Base-by-base conservation (phyloP, 176 grass and related monocot species). In the Phyllostachys edulis region DNA sequence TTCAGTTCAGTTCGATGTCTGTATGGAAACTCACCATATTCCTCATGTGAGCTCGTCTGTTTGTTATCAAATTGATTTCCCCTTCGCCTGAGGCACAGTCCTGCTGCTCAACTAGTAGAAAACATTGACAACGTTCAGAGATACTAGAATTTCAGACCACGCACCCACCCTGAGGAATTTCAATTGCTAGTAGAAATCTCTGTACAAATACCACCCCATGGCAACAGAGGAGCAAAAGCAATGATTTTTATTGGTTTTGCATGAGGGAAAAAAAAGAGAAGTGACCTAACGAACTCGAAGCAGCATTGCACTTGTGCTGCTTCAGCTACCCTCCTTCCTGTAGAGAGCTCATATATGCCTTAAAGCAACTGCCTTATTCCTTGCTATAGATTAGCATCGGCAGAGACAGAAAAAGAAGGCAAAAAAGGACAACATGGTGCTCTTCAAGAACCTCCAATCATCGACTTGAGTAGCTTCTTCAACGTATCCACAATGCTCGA, bases 401-500 rank as follows among this genome's bases (percentile, higher is more conserved):
- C 55, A 44, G 14, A 72, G 71, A 20, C 6, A 63, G 11, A 89
- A 63, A 40, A n/a, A 4, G 17, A 69, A 63, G 14, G 2, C 2
- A 59, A 81, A 16, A 7, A 21, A 2, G 14, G 34, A 39, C 5
- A 44, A 9, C 9, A 4, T 5, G 21, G 4, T 61, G 59, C 21
- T 52, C 72, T 21, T 94, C 89, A 94, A 73, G 92, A 75, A 62
- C 83, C 84, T 80, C 78, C 89, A 5, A 81, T 44, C 42, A 92
- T 56, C 37, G 85, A 63, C 79, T 93, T 98, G 62, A 93, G 52
- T 54, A 89, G 34, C 72, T 98, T 94, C 86, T 98, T 98, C 44
- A 98, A 68, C 0, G 82, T 82, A 82, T 93, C 93, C 15, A 98
- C 93, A 26, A 95, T 98, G 62, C 93, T 95, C 0, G 96, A 98